These are phyloP conservation scores for Clonostachys sp. DNA, from an alignment of 2,329 filamentous ascomycete genomes.

Conservation along the genomic window DNA sequence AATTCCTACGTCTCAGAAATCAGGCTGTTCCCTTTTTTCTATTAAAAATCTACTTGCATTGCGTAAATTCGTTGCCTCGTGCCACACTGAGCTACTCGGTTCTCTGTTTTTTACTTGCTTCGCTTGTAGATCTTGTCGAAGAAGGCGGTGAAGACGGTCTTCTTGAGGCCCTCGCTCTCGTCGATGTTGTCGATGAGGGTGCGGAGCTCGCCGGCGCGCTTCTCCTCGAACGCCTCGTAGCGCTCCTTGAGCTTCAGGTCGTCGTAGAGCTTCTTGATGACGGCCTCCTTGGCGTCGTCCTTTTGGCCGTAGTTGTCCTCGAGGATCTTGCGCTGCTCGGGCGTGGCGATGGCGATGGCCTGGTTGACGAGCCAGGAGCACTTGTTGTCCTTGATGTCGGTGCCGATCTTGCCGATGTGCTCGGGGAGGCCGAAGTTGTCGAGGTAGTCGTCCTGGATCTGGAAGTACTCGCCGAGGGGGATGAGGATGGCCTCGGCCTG, in stretches of 20 bases:
- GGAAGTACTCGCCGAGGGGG: conserved; percentile 97
- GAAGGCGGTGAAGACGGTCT: conserved; percentile 84
- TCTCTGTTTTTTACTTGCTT: conserved; percentile 63
- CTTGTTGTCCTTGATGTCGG: conserved; percentile 99
- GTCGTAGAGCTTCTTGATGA: conserved; percentile 83
- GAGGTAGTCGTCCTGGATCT: conserved; percentile 97
- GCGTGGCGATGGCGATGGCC: conserved; percentile 73
- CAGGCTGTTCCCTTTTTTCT: too few species aligned
- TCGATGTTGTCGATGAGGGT: conserved; percentile 74
- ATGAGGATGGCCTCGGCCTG: conserved; percentile 89
- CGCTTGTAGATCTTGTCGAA: conserved; percentile 97
- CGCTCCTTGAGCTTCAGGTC: conserved; percentile 79
- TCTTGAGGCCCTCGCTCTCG: conserved; percentile 85
- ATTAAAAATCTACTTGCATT: too few species aligned
- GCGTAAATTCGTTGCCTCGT: not conserved
- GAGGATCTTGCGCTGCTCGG: conserved; percentile 82
- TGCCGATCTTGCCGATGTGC: conserved; percentile 96
- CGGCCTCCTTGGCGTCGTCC: conserved; percentile 75
- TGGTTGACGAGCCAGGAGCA: conserved; percentile 98
- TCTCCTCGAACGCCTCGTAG: conserved; percentile 89
- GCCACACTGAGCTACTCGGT: not conserved
- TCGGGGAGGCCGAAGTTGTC: conserved; percentile 94
- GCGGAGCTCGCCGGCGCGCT: conserved; percentile 72
- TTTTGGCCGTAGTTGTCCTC: conserved; percentile 94
- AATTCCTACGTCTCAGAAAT: too few species aligned